Base-by-base conservation (phyloP, 2,329 filamentous ascomycete genomes). In the Arachnopeziza araneosa region DNA sequence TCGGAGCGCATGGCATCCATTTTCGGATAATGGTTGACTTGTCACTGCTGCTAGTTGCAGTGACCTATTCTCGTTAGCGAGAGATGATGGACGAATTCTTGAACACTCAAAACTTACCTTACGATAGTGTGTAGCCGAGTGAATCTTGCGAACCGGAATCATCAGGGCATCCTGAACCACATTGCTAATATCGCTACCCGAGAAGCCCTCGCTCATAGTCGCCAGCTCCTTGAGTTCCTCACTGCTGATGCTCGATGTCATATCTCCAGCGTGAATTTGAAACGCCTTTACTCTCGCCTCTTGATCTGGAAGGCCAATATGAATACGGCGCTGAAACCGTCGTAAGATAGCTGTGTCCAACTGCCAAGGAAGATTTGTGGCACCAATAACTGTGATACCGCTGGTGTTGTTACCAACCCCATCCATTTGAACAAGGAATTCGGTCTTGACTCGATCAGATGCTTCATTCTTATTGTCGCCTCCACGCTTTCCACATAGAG, bases 371-470 rank as follows among this genome's bases (percentile, higher is more conserved):
- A 93, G 83, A 74, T 99, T 98, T 9, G 93, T 98, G 30, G 95
- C 93, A 0, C 97, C 92, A 92, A 99, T 97, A 14, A 44, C 4
- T 14, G 17, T 17, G 74, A 99, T 93, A 73, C 99, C 98, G 2
- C 93, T 91, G 21, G 89, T 89, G 54, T 86, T 83, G 68, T 90
- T 89, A 58, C 79, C 79, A 79, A 98, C 88, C 10, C 95, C 95
- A 68, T 98, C 95, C 93, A 93, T 98, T 73, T 98, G 93, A 57
- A 92, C 89, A 55, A 99, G 78, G 74, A 98, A 98, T 75, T 99
- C 93, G 71, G 97, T 99, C 74, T 98, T 93, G 58, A 95, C 87
- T 73, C 97, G 93, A 55, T 93, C 85, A 67, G 96, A 90, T 7
- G 63, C 55, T 1, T 84, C 87, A 6, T 84, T 84, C 30, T 90